Evolutionary conservation across 2,329 filamentous ascomycete species (phyloP).

Genomic region (Xylariomycetidae sp.): DNA sequence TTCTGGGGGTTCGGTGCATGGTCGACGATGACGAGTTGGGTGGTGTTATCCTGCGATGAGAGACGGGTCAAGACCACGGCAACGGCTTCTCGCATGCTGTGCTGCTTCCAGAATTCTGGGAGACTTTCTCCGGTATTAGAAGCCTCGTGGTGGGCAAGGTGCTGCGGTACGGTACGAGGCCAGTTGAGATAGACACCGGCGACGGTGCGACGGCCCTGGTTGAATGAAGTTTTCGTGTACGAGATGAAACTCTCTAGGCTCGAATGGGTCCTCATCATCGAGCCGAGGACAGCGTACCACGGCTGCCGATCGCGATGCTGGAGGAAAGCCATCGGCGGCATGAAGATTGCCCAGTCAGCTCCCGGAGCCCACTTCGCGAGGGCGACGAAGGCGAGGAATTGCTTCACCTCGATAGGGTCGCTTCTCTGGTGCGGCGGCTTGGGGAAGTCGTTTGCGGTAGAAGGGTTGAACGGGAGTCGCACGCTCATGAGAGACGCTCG

Average conservation of each 20-base stretch:
- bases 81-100: not conserved
- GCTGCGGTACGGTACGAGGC: not conserved
- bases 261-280: not conserved
- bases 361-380: not conserved
- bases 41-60: not conserved
- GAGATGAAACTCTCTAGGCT: not conserved
- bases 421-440: not conserved
- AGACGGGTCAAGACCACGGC: not conserved
- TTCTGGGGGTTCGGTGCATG: not conserved
- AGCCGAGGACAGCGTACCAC: not conserved
- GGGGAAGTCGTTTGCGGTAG: not conserved
- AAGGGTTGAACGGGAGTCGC: not conserved
- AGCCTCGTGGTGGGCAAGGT: not conserved
- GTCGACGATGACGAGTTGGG: slow-evolving; percentile 1
- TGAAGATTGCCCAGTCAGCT: not conserved
- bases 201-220: not conserved
- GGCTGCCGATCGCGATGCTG: not conserved
- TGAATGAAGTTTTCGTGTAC: not conserved
- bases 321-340: not conserved
- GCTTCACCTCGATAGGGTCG: not conserved
- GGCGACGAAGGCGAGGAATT: not conserved
- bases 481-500: not conserved
- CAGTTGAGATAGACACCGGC: not conserved
- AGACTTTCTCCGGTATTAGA: not conserved
- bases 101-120: not conserved